These are phyloP conservation scores for Penicillium palitans DNA, from an alignment of 2,329 filamentous ascomycete genomes.

Conservation along the genomic window DNA sequence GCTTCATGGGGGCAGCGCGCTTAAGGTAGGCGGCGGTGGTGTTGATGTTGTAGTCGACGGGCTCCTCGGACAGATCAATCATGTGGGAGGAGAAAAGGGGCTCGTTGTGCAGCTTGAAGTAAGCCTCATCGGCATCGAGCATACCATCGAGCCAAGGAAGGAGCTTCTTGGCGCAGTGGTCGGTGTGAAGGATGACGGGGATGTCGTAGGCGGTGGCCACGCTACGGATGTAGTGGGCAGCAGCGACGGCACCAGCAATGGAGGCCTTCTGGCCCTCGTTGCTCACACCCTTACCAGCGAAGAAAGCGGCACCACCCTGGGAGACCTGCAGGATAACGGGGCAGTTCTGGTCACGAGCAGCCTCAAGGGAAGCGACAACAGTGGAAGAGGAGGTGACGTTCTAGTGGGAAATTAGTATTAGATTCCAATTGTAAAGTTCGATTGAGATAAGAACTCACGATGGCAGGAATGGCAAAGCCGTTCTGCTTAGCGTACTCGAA, in stretches of 20 bases:
- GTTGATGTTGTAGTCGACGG: conserved; percentile 83
- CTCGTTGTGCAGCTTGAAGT: conserved; percentile 90
- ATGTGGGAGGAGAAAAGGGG: conserved; percentile 97
- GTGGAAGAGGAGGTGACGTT: conserved; percentile 95
- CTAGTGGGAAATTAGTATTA: conserved; percentile 31
- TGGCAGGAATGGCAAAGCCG: conserved; percentile 82
- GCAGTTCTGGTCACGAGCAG: conserved; percentile 85
- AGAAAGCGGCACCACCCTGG: conserved; percentile 91
- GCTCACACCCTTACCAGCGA: conserved; percentile 83
- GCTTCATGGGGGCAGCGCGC: conserved; percentile 93
- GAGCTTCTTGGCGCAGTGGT: conserved; percentile 99
- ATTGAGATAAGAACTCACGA: conserved; percentile 50
- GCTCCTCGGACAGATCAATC: conserved; percentile 95
- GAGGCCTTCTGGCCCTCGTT: conserved; percentile 85
- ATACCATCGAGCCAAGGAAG: conserved; percentile 97
- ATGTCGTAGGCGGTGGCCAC: conserved; percentile 85
- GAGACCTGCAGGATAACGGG: conserved; percentile 92
- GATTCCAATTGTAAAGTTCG: neutral
- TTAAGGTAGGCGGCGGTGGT: conserved; percentile 93
- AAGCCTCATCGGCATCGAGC: conserved; percentile 88
- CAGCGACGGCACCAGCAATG: conserved; percentile 82
- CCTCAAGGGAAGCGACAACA: conserved; percentile 84
- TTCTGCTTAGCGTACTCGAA: conserved; percentile 90
- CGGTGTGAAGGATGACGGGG: conserved; percentile 91
- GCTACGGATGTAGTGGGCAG: conserved; percentile 88